Conservation (phyloP, 1,284 basidiomycete species). For the Sparassis latifolia region DNA sequence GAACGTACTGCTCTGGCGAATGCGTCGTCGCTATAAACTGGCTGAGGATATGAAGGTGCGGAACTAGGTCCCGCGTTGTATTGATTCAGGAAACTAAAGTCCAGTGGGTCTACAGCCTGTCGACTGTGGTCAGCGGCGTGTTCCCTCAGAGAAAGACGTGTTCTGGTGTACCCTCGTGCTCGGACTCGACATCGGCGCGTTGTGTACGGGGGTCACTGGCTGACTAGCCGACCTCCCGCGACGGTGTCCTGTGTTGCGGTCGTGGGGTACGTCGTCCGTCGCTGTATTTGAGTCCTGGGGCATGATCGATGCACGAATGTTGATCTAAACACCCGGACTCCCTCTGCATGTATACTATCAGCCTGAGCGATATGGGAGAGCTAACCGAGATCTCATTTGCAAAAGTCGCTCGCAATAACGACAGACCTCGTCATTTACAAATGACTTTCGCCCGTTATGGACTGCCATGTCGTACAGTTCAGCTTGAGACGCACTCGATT, state of each 20-base stretch:
- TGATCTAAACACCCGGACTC: too few relatives aligned
- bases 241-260: conserved; percentile 4
- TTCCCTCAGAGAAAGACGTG: background rate
- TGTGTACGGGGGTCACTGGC: conserved; percentile 10
- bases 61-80: conserved; percentile 10
- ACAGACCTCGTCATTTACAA: conserved; percentile 11
- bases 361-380: background rate
- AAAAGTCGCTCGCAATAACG: conserved; percentile 11
- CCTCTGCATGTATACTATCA: too few relatives aligned
- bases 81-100: conserved; percentile 14
- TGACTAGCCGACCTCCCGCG: conserved; percentile 17
- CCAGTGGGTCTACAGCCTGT: conserved; percentile 10
- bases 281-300: background rate
- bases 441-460: conserved; percentile 1
- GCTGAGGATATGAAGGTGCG: conserved; percentile 7
- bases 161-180: conserved; percentile 19
- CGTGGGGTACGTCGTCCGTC: too few relatives aligned
- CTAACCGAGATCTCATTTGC: conserved; percentile 6
- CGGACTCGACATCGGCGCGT: conserved; percentile 12
- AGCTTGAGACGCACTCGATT: background rate
- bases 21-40: conserved; percentile 22
- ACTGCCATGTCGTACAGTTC: background rate
- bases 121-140: conserved; percentile 1
- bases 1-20: conserved; percentile 20
- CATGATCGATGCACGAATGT: background rate